phyloP scores from a whole-genome alignment of 441 rosid species.

The Jatropha podagrica region DNA sequence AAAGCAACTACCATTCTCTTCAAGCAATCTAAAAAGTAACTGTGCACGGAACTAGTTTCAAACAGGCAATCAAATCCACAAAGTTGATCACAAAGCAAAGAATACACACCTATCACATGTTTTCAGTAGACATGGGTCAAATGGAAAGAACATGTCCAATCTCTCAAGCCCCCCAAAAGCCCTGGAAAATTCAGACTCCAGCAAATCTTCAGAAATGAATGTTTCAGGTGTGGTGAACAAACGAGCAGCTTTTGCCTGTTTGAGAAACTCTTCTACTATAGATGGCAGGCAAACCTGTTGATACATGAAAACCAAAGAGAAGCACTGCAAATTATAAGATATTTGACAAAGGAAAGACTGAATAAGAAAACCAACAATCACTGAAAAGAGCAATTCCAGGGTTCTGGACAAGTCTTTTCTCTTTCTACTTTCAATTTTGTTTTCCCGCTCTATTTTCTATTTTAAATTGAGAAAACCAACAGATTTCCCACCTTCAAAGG shows the following conservation, averaged over 20 bases:
- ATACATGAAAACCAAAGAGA: neutral
- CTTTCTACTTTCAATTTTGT: neutral
- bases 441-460: neutral
- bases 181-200: constrained; percentile 66
- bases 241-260: constrained; percentile 76
- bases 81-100: constrained; percentile 4
- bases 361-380: neutral
- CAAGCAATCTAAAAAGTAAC: neutral
- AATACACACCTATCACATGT: constrained; percentile 56
- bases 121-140: constrained; percentile 83
- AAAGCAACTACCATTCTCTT: neutral
- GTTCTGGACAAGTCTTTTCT: neutral
- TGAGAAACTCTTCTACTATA: constrained; percentile 76
- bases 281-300: constrained; percentile 83
- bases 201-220: constrained; percentile 48
- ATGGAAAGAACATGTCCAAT: constrained; percentile 91
- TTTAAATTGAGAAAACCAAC: neutral
- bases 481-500: constrained; percentile 59
- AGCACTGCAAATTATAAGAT: neutral
- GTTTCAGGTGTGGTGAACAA: constrained; percentile 50
- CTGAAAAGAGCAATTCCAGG: neutral
- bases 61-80: neutral
- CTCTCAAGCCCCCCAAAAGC: constrained; percentile 81
- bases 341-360: neutral
- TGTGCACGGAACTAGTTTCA: too few species aligned